Percentiles rank a stretch among this genome's conserved stretches.
These are phyloP conservation scores for Sideroxylon spinosum DNA, from an alignment of 179 eudicot species.

Conservation along the genomic window DNA sequence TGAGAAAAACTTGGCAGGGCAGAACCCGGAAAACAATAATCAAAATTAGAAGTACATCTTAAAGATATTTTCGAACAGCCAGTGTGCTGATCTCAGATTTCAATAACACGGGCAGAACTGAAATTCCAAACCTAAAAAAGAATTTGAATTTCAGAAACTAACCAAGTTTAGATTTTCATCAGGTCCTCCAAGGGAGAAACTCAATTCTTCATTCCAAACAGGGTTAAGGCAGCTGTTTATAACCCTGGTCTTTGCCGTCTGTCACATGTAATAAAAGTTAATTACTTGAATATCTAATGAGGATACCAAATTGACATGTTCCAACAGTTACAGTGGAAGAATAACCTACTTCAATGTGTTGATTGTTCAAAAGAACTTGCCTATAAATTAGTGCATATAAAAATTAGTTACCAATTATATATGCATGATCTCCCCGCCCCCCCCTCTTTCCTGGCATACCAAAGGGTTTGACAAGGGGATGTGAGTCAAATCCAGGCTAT, in stretches of 20 bases:
- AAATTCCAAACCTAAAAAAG: background rate
- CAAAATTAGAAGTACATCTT: background rate
- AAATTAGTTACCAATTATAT: background rate
- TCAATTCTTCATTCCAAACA: slow-evolving; percentile 72
- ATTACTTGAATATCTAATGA: background rate
- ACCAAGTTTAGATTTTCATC: slow-evolving; percentile 48
- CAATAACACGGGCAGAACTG: background rate
- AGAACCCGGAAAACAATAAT: background rate
- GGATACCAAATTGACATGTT: background rate
- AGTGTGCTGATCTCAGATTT: background rate
- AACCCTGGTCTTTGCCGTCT: slow-evolving; percentile 68
- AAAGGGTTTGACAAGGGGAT: too few species aligned
- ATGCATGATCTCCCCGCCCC: background rate
- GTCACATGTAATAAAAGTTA: slow-evolving; percentile 14
- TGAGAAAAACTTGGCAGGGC: background rate
- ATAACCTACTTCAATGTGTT: background rate
- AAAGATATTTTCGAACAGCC: background rate
- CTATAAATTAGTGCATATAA: background rate
- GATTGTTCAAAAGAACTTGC: background rate
- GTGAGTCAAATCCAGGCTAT: too few species aligned
- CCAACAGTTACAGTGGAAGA: background rate
- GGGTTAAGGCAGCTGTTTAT: slow-evolving; percentile 73
- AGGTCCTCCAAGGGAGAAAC: slow-evolving; percentile 45
- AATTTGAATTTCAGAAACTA: slow-evolving; percentile 8
- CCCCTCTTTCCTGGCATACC: too few species aligned